Conservation (phyloP, 805 yeast genomes). For the Saccharomycopsis microspora region DNA sequence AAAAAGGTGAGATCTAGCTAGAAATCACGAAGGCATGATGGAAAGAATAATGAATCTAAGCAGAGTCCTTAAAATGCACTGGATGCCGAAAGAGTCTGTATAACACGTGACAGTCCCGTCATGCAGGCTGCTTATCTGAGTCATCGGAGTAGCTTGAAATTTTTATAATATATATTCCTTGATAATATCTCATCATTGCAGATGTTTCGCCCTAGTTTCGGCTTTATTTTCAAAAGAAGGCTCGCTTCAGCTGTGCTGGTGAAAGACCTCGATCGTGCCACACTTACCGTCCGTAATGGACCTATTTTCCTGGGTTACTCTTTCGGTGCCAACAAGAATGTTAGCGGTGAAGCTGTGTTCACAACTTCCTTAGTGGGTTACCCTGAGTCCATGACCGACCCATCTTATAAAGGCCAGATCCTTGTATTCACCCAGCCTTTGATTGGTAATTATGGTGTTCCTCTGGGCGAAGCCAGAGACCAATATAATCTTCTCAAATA, state of each 20-base stretch:
- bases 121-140: too few relatives aligned
- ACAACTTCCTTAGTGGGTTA: slow-evolving; percentile 97
- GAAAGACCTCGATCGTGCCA: slow-evolving; percentile 57
- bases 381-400: slow-evolving; percentile 98
- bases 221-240: not conserved
- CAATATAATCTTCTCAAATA: slow-evolving; percentile 77
- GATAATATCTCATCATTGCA: too few relatives aligned
- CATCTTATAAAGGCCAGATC: slow-evolving; percentile 94
- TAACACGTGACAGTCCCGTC: too few relatives aligned
- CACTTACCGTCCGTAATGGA: slow-evolving; percentile 83
- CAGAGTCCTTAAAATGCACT: too few relatives aligned
- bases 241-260: slow-evolving; percentile 1
- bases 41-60: too few relatives aligned
- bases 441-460: slow-evolving; percentile 98
- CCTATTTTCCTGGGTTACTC: slow-evolving; percentile 90
- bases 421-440: slow-evolving; percentile 94
- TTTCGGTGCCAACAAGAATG: slow-evolving; percentile 87
- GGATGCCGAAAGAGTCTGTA: too few relatives aligned
- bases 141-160: too few relatives aligned
- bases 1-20: too few relatives aligned
- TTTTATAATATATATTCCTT: too few relatives aligned
- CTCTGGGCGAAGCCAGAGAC: slow-evolving; percentile 71
- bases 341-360: slow-evolving; percentile 96
- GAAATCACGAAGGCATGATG: too few relatives aligned
- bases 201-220: too few relatives aligned